Conservation (phyloP, 2,329 filamentous ascomycete species). For the Alternaria rosae region DNA sequence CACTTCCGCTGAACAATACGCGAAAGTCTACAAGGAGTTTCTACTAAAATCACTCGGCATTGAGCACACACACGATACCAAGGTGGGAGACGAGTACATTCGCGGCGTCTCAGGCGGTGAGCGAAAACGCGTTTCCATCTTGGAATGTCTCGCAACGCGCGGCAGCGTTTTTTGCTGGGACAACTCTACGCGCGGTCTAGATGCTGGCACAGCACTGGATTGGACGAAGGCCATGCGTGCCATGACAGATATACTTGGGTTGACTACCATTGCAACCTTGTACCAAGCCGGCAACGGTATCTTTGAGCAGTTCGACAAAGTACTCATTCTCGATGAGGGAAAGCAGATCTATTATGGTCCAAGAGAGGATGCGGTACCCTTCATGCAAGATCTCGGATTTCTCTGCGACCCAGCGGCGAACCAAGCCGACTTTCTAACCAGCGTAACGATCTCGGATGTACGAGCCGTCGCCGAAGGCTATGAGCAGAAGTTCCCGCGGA, state of each 20-base stretch:
- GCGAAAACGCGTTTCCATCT: conserved; percentile 72
- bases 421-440: conserved; percentile 76
- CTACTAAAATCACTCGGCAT: conserved; percentile 52
- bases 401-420: conserved; percentile 66
- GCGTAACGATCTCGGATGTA: conserved; percentile 62
- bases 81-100: conserved; percentile 71
- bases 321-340: conserved; percentile 76
- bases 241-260: conserved; percentile 58
- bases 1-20: conserved; percentile 54
- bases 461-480: conserved; percentile 50
- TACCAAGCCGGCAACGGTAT: conserved; percentile 61
- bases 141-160: conserved; percentile 66
- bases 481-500: conserved; percentile 51
- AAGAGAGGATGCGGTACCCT: conserved; percentile 63
- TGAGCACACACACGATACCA: conserved; percentile 67
- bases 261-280: conserved; percentile 64
- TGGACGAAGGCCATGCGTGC: conserved; percentile 62
- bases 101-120: conserved; percentile 74
- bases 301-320: conserved; percentile 74
- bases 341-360: conserved; percentile 77
- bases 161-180: conserved; percentile 64
- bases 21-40: conserved; percentile 59
- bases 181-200: conserved; percentile 50
- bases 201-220: conserved; percentile 58
- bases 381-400: conserved; percentile 74